A percentile compares a stretch with the other conserved stretches of the same genome.
Conservation (phyloP, 2,329 filamentous ascomycete species). For the Colletotrichum sp. region DNA sequence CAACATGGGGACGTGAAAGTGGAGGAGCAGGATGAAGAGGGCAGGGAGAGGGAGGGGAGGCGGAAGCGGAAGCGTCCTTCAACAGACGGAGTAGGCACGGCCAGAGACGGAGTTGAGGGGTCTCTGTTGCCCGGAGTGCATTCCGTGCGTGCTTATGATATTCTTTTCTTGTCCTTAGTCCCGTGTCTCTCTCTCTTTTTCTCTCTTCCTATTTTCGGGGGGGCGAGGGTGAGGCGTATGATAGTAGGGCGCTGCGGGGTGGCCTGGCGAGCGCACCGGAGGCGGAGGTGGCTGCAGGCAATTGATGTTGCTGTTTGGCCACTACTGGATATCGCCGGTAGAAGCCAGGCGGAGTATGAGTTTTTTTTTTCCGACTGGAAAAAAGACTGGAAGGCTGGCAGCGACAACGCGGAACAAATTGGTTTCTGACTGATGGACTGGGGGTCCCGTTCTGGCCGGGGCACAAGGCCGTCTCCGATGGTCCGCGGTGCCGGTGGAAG, state of each 20-base stretch:
- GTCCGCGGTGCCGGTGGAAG: neutral
- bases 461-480: conserved; percentile 8
- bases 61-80: neutral
- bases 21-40: neutral
- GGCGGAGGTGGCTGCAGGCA: neutral
- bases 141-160: neutral
- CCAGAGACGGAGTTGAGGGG: neutral
- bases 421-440: neutral
- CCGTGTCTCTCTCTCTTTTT: neutral
- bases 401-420: conserved; percentile 2
- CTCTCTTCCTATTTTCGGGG: neutral
- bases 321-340: neutral
- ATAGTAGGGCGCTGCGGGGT: neutral
- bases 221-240: neutral
- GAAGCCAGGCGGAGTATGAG: neutral
- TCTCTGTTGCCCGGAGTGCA: neutral
- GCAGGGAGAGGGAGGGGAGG: neutral
- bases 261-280: neutral
- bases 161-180: neutral
- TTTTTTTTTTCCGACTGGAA: neutral
- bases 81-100: neutral
- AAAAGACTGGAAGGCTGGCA: neutral
- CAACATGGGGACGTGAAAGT: neutral
- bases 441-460: neutral
- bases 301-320: neutral